These are phyloP conservation scores for Globisporangium perplexum DNA, from an alignment of 352 stramenopile genomes.

Conservation along the genomic window DNA sequence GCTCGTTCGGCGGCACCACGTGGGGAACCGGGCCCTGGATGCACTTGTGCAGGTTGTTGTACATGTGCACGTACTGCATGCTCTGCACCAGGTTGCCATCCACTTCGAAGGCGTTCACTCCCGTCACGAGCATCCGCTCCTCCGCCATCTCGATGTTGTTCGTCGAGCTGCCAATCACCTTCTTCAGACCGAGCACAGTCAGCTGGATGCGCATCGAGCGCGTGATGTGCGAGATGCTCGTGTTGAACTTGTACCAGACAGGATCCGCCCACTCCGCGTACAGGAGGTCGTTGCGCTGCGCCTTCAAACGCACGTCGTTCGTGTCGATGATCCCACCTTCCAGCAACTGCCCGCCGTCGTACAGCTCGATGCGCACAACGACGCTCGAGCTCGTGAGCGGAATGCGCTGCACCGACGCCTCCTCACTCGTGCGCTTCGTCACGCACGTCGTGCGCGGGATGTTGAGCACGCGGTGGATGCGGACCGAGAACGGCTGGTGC, in stretches of 20 bases:
- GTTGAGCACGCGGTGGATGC: conserved; percentile 76
- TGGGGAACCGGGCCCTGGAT: conserved; percentile 68
- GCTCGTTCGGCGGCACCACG: conserved; percentile 55
- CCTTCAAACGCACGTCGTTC: conserved; percentile 58
- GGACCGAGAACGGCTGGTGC: conserved; percentile 60
- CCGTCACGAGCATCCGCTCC: conserved; percentile 76
- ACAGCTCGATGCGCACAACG: conserved; percentile 72
- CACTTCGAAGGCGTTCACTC: conserved; percentile 80
- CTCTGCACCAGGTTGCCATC: conserved; percentile 62
- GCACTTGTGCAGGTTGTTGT: conserved; percentile 76
- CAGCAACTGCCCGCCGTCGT: conserved; percentile 64
- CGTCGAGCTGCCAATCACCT: conserved; percentile 37
- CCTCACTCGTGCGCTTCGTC: conserved; percentile 63
- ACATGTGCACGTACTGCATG: conserved; percentile 71
- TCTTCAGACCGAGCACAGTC: conserved; percentile 68
- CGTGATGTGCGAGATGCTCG: conserved; percentile 60
- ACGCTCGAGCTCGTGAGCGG: conserved; percentile 58
- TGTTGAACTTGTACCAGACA: conserved; percentile 75
- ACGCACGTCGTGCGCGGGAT: conserved; percentile 71
- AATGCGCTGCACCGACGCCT: conserved; percentile 38
- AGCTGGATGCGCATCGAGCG: conserved; percentile 74
- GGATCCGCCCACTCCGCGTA: conserved; percentile 74
- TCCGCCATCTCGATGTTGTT: conserved; percentile 32
- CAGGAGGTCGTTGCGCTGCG: conserved; percentile 63
- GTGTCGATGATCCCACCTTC: conserved; percentile 71